Conservation (phyloP, 169 alveolate genomes). For the Eimeria falciformis region DNA sequence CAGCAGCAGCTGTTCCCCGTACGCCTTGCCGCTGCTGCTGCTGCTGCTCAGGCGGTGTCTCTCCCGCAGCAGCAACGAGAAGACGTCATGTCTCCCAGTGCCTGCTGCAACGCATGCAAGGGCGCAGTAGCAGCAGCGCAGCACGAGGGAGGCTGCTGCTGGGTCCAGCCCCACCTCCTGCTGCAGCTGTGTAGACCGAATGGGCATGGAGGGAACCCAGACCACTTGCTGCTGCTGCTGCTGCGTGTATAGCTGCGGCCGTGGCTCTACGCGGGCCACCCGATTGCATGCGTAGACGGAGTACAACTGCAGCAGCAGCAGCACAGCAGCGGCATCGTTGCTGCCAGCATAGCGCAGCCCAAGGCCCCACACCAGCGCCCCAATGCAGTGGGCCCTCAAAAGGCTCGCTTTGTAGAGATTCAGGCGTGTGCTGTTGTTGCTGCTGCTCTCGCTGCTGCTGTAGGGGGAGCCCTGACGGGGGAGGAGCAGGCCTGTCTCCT, state of each 20-base stretch:
- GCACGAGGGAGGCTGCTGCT: background rate
- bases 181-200: background rate
- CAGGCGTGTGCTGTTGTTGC: background rate
- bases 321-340: background rate
- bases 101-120: constrained; percentile 2
- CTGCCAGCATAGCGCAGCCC: constrained; percentile 2
- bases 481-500: background rate
- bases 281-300: background rate
- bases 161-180: constrained; percentile 2
- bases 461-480: background rate
- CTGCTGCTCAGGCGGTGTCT: constrained; percentile 4
- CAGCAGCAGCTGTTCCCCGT: background rate
- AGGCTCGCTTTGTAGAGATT: background rate
- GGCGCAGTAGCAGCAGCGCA: constrained; percentile 11
- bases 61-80: background rate
- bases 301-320: background rate
- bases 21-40: background rate
- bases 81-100: background rate
- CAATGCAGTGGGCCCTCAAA: background rate
- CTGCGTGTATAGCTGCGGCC: background rate
- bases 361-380: background rate
- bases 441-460: background rate
- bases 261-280: background rate
- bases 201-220: background rate
- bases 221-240: constrained; percentile 5